Conservation (phyloP, 441 rosid genomes). For the Kokia cookei region DNA sequence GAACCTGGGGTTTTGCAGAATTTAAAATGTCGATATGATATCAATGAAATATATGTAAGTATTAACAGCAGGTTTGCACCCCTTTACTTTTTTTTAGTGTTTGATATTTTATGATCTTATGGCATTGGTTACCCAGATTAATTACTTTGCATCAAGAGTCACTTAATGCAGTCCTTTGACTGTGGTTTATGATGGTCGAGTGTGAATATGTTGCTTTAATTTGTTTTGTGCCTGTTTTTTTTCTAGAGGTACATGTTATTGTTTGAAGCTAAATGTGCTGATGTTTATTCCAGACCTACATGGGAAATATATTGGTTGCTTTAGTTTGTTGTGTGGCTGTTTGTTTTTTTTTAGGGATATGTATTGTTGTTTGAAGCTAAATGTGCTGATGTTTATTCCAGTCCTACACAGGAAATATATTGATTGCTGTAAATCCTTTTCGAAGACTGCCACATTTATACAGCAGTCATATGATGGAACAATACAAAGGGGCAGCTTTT, state of each 20-base stretch:
- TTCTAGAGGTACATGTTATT: not conserved
- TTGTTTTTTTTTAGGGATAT: not conserved
- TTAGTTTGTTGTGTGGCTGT: not conserved
- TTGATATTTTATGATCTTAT: not conserved
- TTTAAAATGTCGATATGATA: constrained; percentile 57
- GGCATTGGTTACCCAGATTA: not conserved
- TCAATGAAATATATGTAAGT: constrained; percentile 91
- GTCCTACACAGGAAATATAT: constrained; percentile 78
- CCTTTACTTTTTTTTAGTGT: not conserved
- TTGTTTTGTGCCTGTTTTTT: not conserved
- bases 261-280: constrained; percentile 18
- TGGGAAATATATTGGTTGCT: not conserved
- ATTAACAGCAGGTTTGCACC: constrained; percentile 8
- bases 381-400: constrained; percentile 27
- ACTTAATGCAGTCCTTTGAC: not conserved
- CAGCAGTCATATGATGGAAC: constrained; percentile 48
- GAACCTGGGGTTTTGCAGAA: constrained; percentile 91
- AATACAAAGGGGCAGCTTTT: constrained; percentile 53
- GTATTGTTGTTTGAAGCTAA: constrained; percentile 15
- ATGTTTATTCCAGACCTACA: constrained; percentile 22
- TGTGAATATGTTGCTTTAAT: not conserved
- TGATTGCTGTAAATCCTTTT: constrained; percentile 76
- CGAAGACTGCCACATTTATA: constrained; percentile 62
- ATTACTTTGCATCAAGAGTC: not conserved
- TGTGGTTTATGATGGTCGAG: not conserved